Conservation (phyloP, 2,329 filamentous ascomycete genomes). For the Neofusicoccum sp. region DNA sequence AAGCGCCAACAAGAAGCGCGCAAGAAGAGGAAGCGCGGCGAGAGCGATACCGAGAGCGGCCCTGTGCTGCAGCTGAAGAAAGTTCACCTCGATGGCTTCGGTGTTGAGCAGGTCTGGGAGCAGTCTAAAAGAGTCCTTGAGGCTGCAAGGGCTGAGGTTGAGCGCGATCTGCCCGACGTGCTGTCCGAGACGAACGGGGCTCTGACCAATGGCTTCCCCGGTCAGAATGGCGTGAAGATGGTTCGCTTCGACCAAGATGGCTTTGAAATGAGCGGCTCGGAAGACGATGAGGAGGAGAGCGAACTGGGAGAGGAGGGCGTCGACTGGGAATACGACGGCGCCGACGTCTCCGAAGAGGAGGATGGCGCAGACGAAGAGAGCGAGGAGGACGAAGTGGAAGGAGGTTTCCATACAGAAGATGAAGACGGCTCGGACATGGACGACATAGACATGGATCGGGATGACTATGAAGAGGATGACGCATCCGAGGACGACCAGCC, state of each 20-base stretch:
- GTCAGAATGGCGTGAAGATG: constrained; percentile 32
- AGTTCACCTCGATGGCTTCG: constrained; percentile 83
- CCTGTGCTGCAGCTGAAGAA: constrained; percentile 71
- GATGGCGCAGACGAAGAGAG: constrained; percentile 33
- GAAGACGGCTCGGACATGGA: constrained; percentile 33
- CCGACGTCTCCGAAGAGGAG: constrained; percentile 34
- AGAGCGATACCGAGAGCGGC: constrained; percentile 46
- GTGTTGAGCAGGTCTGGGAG: constrained; percentile 87
- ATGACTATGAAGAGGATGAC: constrained; percentile 40
- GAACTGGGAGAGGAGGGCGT: constrained; percentile 24
- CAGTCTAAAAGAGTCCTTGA: constrained; percentile 83
- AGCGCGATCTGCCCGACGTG: constrained; percentile 44
- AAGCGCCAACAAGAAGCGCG: constrained; percentile 64
- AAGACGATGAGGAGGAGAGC: constrained; percentile 29
- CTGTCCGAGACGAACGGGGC: constrained; percentile 39
- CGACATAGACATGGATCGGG: constrained; percentile 32
- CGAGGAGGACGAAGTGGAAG: constrained; percentile 39
- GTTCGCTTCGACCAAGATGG: constrained; percentile 41
- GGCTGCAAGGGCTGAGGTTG: constrained; percentile 56
- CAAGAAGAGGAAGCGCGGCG: constrained; percentile 73
- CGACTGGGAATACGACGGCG: constrained; percentile 28
- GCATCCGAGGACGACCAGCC: constrained; percentile 45
- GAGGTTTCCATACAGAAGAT: constrained; percentile 26
- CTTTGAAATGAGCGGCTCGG: constrained; percentile 39
- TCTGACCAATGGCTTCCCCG: not conserved